Conservation (phyloP, 345 rosid species). For the Linum trigynum region DNA sequence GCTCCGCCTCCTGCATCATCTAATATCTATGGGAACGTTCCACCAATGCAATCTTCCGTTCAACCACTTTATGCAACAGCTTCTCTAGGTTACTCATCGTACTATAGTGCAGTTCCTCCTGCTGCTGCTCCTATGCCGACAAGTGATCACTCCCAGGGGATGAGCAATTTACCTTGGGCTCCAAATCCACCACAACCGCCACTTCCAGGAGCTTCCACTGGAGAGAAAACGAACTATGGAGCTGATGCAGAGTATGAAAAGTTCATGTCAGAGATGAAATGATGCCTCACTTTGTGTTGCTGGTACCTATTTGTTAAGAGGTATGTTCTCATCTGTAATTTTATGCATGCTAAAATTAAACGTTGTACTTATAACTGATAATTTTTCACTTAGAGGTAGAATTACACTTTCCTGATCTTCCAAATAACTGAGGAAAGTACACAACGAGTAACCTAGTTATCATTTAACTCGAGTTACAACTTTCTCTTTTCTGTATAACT, state of each 20-base stretch:
- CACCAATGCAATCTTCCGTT: conserved; percentile 29
- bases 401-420: not conserved
- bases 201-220: conserved; percentile 15
- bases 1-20: conserved; percentile 37
- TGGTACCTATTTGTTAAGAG: conserved; percentile 25
- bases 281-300: conserved; percentile 18
- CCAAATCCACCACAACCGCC: conserved; percentile 15
- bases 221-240: conserved; percentile 48
- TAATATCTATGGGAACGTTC: conserved; percentile 39
- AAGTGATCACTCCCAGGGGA: conserved; percentile 45
- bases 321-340: conserved; percentile 23
- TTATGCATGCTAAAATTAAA: not conserved
- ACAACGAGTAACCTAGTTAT: not conserved
- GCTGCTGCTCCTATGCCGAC: conserved; percentile 40
- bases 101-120: conserved; percentile 70
- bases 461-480: not conserved
- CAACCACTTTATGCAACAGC: conserved; percentile 43
- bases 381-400: not conserved
- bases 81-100: conserved; percentile 56
- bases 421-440: not conserved
- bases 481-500: not conserved
- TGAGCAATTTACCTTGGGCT: conserved; percentile 70
- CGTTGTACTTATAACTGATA: not conserved
- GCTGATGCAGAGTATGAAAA: conserved; percentile 87
- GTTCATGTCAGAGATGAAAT: conserved; percentile 98